Conservation (phyloP, 371 early-diverging fungal species). For the Funneliformis caledonium region DNA sequence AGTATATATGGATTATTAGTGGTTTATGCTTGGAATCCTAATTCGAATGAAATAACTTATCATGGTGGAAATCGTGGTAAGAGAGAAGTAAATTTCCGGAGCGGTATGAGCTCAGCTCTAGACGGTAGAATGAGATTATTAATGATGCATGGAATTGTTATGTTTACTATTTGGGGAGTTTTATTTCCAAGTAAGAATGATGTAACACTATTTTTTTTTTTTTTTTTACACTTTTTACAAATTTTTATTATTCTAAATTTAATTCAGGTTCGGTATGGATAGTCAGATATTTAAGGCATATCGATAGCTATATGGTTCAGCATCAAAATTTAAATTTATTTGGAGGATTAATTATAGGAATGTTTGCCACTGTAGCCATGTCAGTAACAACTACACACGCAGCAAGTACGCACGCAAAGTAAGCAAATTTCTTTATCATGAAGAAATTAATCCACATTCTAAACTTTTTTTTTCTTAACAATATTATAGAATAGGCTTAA, state of each 20-base stretch:
- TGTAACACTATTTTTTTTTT: neutral
- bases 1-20: neutral
- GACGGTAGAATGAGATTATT: neutral
- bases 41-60: neutral
- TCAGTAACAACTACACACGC: neutral
- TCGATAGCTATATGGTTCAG: neutral
- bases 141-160: slow-evolving; percentile 24
- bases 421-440: neutral
- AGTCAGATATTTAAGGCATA: slow-evolving; percentile 16
- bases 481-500: neutral
- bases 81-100: neutral
- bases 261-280: neutral
- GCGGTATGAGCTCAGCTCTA: neutral
- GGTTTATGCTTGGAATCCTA: slow-evolving; percentile 22
- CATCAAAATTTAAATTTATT: slow-evolving; percentile 9
- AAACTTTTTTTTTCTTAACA: no score
- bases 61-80: slow-evolving; percentile 24
- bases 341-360: neutral
- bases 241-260: neutral
- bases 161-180: slow-evolving; percentile 12
- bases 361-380: neutral
- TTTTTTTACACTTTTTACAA: neutral
- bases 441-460: neutral
- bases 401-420: neutral
- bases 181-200: slow-evolving; percentile 1